Percentiles rank a stretch among this genome's conserved stretches.
phyloP scores from a whole-genome alignment of 2,329 filamentous ascomycete species.

The Nectriaceae sp. region DNA sequence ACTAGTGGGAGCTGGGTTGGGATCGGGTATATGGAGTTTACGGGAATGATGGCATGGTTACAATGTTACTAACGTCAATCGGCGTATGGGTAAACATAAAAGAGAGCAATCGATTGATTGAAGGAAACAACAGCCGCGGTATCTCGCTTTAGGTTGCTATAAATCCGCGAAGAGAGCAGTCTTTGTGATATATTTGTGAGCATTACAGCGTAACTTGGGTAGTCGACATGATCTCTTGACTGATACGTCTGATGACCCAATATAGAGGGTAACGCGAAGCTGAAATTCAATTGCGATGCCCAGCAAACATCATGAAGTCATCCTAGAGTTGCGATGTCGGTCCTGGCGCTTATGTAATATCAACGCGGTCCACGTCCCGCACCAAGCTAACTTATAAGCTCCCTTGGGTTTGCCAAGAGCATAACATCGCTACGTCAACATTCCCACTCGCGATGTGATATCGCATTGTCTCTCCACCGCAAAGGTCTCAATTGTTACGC shows the following conservation, averaged over 20 bases:
- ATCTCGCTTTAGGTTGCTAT: too few relatives aligned
- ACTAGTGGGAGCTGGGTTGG: slow-evolving; percentile 1
- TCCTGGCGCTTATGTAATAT: slow-evolving; percentile 21
- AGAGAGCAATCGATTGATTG: too few relatives aligned
- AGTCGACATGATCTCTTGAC: too few relatives aligned
- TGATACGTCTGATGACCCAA: too few relatives aligned
- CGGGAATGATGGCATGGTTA: not conserved
- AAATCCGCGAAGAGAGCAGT: too few relatives aligned
- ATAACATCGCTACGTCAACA: slow-evolving; percentile 5
- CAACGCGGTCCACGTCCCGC: slow-evolving; percentile 17
- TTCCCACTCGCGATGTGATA: slow-evolving; percentile 20
- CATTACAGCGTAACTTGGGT: too few relatives aligned
- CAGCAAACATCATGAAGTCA: too few relatives aligned
- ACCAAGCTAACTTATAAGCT: not conserved
- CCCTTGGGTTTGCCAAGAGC: not conserved
- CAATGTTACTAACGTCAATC: too few relatives aligned
- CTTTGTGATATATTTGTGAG: too few relatives aligned
- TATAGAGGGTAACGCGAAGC: too few relatives aligned
- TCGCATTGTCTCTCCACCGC: slow-evolving; percentile 4
- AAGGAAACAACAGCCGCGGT: too few relatives aligned
- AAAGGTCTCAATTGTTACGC: slow-evolving; percentile 5
- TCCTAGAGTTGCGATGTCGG: slow-evolving; percentile 19
- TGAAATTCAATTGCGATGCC: too few relatives aligned
- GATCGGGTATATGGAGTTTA: slow-evolving; percentile 5
- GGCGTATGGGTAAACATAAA: not conserved